Evolutionary conservation across 805 yeast genomes (phyloP).

Genomic region (Nakazawaea anatomiae): DNA sequence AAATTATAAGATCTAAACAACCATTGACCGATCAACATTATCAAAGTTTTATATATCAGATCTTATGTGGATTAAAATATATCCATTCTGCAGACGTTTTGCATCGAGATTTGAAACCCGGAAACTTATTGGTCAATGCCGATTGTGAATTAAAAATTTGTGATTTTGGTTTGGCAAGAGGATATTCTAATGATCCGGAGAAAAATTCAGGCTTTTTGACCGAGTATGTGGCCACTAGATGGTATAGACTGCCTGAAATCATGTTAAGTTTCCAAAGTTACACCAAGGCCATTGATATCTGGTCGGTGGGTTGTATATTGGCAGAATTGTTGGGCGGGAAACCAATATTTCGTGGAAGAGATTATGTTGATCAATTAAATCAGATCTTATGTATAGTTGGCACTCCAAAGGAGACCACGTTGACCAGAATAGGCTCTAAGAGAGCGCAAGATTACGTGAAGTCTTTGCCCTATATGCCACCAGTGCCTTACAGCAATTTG

Average conservation of each 20-base stretch:
- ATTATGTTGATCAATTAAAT: constrained; percentile 91
- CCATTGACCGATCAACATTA: constrained; percentile 92
- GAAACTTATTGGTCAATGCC: constrained; percentile 86
- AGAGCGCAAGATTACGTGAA: constrained; percentile 91
- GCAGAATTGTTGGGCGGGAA: constrained; percentile 90
- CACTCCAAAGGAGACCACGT: constrained; percentile 77
- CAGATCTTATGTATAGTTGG: constrained; percentile 84
- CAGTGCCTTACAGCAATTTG: constrained; percentile 60
- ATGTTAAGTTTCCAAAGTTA: constrained; percentile 92
- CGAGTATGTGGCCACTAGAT: constrained; percentile 96
- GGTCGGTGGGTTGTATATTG: constrained; percentile 97
- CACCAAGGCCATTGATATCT: constrained; percentile 92
- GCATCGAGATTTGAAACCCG: constrained; percentile 94
- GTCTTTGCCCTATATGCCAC: constrained; percentile 76
- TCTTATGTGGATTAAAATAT: constrained; percentile 86
- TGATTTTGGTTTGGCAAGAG: constrained; percentile 95
- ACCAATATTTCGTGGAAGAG: constrained; percentile 92
- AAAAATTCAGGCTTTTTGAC: constrained; percentile 92
- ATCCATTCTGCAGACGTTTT: constrained; percentile 94
- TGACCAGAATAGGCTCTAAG: constrained; percentile 68
- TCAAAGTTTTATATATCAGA: constrained; percentile 89
- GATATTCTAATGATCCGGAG: constrained; percentile 75
- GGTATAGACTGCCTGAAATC: constrained; percentile 99
- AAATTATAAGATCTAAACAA: constrained; percentile 90
- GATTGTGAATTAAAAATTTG: constrained; percentile 95